phyloP scores from a whole-genome alignment of 2,329 filamentous ascomycete genomes.

The Dactylellina parvicollis region DNA sequence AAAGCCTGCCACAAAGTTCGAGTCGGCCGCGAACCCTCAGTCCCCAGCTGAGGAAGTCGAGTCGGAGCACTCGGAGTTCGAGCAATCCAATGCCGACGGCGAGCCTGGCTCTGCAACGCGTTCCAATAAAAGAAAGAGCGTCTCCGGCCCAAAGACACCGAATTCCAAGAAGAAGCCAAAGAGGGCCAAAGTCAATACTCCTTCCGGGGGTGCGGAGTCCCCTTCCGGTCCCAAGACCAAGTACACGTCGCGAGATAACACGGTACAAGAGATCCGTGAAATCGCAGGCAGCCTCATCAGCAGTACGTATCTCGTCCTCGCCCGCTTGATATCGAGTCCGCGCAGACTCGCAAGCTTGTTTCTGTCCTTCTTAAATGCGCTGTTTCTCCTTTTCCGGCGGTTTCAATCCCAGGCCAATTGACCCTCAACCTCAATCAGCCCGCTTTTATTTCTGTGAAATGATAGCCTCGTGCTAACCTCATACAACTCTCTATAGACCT shows the following conservation, averaged over 20 bases:
- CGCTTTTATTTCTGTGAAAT: too few relatives aligned
- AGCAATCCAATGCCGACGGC: conserved; percentile 20
- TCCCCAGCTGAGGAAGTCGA: conserved; percentile 48
- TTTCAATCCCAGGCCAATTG: conserved; percentile 3
- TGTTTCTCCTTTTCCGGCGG: conserved; percentile 4
- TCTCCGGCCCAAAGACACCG: conserved; percentile 47
- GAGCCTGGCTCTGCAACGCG: conserved; percentile 37
- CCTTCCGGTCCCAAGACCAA: conserved; percentile 46
- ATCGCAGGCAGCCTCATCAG: conserved; percentile 49
- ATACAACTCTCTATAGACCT: conserved; percentile 16
- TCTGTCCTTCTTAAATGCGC: not conserved
- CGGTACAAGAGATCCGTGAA: conserved; percentile 50
- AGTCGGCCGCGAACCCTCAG: conserved; percentile 36
- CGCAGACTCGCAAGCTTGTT: not conserved
- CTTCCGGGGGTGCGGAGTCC: conserved; percentile 42
- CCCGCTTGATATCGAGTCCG: not conserved
- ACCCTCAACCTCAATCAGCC: not conserved
- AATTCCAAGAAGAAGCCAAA: conserved; percentile 52
- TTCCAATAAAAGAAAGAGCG: conserved; percentile 50
- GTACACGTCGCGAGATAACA: conserved; percentile 52
- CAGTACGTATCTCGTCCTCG: conserved; percentile 22
- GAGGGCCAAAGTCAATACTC: conserved; percentile 46
- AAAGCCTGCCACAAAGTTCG: conserved; percentile 40
- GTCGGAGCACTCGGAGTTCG: conserved; percentile 46
- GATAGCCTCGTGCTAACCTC: conserved; percentile 1